Percentiles rank a stretch among this genome's conserved stretches.
Evolutionary conservation across 1,284 basidiomycete genomes (phyloP).

Genomic region (Pascua guehoae): DNA sequence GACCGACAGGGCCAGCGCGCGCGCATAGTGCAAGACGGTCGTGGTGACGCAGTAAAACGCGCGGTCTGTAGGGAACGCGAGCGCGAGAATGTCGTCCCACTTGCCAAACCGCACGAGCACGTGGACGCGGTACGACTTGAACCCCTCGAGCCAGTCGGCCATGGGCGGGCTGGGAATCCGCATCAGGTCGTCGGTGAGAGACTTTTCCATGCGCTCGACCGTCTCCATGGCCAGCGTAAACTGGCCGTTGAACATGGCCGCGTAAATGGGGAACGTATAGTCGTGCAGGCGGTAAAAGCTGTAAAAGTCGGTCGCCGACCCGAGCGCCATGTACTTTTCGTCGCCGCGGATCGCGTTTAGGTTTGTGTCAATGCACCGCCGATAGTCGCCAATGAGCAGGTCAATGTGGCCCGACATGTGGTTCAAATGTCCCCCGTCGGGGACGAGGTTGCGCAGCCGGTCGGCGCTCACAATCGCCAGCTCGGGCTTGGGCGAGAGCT

Average conservation of each 20-base stretch:
- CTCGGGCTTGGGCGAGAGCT: constrained; percentile 38
- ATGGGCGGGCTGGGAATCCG: constrained; percentile 24
- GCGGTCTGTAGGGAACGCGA: constrained; percentile 24
- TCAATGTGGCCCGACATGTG: constrained; percentile 47
- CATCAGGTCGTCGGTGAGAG: constrained; percentile 26
- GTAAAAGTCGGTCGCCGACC: constrained; percentile 28
- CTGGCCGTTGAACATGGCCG: constrained; percentile 42
- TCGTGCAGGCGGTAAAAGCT: constrained; percentile 42
- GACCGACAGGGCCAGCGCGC: constrained; percentile 32
- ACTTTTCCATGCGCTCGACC: constrained; percentile 32
- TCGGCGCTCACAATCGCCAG: constrained; percentile 31
- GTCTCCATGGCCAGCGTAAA: constrained; percentile 25
- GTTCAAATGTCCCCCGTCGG: constrained; percentile 39
- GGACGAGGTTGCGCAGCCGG: constrained; percentile 29
- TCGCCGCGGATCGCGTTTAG: constrained; percentile 30
- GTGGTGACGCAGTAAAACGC: constrained; percentile 32
- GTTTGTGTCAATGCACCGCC: constrained; percentile 32
- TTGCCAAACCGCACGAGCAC: constrained; percentile 41
- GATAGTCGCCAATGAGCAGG: constrained; percentile 42
- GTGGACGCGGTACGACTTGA: constrained; percentile 27
- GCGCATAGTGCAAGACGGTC: constrained; percentile 34
- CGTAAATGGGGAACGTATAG: constrained; percentile 37
- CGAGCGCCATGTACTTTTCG: constrained; percentile 28
- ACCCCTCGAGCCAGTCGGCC: constrained; percentile 38
- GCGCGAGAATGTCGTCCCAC: constrained; percentile 37